phyloP scores from a whole-genome alignment of 1,139 yeast genomes.

The Meyerozyma carpophila region DNA sequence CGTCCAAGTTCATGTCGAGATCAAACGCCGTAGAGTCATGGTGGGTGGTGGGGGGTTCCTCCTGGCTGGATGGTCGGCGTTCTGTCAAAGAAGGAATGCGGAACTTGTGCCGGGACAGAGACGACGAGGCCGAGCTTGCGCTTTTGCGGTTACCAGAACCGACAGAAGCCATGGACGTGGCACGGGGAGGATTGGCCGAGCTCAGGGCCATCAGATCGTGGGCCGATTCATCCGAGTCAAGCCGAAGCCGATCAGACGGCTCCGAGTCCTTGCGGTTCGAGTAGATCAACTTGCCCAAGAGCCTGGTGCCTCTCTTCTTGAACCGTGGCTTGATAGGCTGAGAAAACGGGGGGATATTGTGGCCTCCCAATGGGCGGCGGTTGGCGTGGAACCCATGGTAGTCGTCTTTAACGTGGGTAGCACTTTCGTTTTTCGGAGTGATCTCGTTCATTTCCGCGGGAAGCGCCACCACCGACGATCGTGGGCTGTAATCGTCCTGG shows the following conservation, averaged over 20 bases:
- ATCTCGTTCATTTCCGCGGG: constrained; percentile 2
- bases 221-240: constrained; percentile 2
- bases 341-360: constrained; percentile 42
- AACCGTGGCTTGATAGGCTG: constrained; percentile 49
- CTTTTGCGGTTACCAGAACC: constrained; percentile 14
- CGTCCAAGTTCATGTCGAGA: constrained; percentile 44
- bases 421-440: not conserved
- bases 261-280: constrained; percentile 37
- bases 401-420: constrained; percentile 16
- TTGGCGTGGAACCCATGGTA: constrained; percentile 49
- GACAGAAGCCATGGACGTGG: constrained; percentile 4
- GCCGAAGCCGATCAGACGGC: constrained; percentile 5
- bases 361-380: constrained; percentile 20
- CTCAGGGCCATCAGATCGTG: constrained; percentile 5
- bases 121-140: constrained; percentile 15
- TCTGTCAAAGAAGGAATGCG: constrained; percentile 30
- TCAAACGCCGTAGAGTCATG: constrained; percentile 17
- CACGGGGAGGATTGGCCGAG: not conserved
- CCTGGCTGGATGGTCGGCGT: constrained; percentile 2
- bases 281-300: constrained; percentile 46
- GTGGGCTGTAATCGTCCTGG: constrained; percentile 13
- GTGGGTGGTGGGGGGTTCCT: constrained; percentile 1
- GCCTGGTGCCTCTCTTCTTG: constrained; percentile 36
- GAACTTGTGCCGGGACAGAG: constrained; percentile 27
- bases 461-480: constrained; percentile 13